Evolutionary conservation across 768 basidiomycete species (phyloP).

Genomic region (Amanita rubescens): DNA sequence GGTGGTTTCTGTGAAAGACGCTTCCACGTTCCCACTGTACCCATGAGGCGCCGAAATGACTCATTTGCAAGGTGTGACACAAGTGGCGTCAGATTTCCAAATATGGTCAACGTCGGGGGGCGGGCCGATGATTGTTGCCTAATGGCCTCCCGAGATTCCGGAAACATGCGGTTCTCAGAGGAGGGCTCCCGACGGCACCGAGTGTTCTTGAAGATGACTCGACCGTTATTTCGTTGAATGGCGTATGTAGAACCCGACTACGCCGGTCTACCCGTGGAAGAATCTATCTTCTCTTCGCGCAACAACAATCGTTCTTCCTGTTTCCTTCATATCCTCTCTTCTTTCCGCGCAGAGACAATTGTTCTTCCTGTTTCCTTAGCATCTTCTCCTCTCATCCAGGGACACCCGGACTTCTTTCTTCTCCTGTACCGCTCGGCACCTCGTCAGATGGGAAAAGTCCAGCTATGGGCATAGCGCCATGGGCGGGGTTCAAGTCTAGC

Average conservation of each 20-base stretch:
- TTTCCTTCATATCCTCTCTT: too few relatives aligned
- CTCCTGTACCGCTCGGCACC: too few relatives aligned
- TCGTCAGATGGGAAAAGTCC: too few relatives aligned
- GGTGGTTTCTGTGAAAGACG: not conserved
- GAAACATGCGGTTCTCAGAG: not conserved
- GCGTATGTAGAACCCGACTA: too few relatives aligned
- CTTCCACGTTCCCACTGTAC: not conserved
- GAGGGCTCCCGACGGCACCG: not conserved
- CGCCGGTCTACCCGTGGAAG: too few relatives aligned
- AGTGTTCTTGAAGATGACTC: not conserved
- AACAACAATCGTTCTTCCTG: too few relatives aligned
- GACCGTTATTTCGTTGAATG: not conserved
- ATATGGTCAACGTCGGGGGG: conserved; percentile 1
- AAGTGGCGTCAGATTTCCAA: not conserved
- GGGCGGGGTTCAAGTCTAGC: not conserved
- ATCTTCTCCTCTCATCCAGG: too few relatives aligned
- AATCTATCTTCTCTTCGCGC: too few relatives aligned
- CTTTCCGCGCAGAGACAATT: too few relatives aligned
- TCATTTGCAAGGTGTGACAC: not conserved
- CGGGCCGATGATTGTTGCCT: not conserved
- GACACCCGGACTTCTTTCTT: too few relatives aligned
- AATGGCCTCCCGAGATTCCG: not conserved
- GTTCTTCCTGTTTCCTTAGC: too few relatives aligned
- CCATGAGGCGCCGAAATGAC: not conserved
- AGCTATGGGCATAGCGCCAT: too few relatives aligned